These are phyloP conservation scores for Cercospora zeina DNA, from an alignment of 2,329 filamentous ascomycete species.

Conservation along the genomic window DNA sequence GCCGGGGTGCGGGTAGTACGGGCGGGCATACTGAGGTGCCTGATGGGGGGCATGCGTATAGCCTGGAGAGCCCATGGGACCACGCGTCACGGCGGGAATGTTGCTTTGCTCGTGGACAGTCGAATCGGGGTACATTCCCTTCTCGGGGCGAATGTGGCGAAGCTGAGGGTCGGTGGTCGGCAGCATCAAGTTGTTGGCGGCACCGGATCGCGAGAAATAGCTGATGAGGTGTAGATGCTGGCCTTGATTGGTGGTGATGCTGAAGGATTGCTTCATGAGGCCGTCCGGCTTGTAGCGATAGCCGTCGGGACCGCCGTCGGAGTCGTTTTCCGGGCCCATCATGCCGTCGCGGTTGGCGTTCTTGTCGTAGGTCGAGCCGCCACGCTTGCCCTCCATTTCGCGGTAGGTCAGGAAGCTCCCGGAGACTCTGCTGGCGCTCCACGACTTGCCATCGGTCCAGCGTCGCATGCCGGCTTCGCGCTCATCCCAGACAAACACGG, in stretches of 20 bases:
- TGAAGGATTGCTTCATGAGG: slow-evolving; percentile 99
- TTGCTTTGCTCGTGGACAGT: slow-evolving; percentile 82
- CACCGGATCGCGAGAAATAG: slow-evolving; percentile 83
- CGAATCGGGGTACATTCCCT: slow-evolving; percentile 97
- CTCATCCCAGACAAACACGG: slow-evolving; percentile 99
- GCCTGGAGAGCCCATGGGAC: slow-evolving; percentile 63
- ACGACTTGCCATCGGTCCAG: slow-evolving; percentile 99
- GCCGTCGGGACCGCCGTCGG: slow-evolving; percentile 75
- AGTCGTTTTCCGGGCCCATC: slow-evolving; percentile 76
- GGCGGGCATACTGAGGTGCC: slow-evolving; percentile 42
- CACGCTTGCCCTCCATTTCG: slow-evolving; percentile 98
- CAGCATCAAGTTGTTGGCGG: slow-evolving; percentile 71
- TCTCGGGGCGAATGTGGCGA: slow-evolving; percentile 78
- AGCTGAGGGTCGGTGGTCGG: slow-evolving; percentile 79
- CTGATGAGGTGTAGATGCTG: slow-evolving; percentile 97
- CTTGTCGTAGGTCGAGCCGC: slow-evolving; percentile 65
- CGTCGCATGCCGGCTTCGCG: slow-evolving; percentile 95
- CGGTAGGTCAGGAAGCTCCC: slow-evolving; percentile 96
- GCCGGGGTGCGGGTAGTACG: slow-evolving; percentile 35
- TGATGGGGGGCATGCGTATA: slow-evolving; percentile 56
- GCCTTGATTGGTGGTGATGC: slow-evolving; percentile 86
- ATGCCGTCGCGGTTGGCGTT: slow-evolving; percentile 69
- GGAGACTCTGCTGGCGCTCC: slow-evolving; percentile 95
- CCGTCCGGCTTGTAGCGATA: slow-evolving; percentile 96
- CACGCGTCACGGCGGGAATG: slow-evolving; percentile 76